Evolutionary conservation across 1,139 yeast genomes (phyloP).

Genomic region (Suzukiozyma palmioleophila): DNA sequence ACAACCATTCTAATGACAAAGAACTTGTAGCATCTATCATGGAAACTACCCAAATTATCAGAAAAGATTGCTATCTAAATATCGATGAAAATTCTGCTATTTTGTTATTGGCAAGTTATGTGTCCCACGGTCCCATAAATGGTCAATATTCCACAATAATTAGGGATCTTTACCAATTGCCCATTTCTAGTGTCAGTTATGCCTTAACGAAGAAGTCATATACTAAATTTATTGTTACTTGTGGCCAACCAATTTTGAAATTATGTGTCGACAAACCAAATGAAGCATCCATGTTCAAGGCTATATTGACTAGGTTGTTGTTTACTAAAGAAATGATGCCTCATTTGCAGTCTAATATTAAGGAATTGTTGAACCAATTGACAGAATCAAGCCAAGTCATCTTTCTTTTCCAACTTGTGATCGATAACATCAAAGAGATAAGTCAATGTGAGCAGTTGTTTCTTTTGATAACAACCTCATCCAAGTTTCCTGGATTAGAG

Average conservation of each 20-base stretch:
- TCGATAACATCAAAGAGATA: constrained; percentile 24
- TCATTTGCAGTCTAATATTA: constrained; percentile 17
- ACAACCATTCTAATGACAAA: constrained; percentile 4
- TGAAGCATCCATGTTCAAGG: constrained; percentile 5
- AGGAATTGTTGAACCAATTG: constrained; percentile 12
- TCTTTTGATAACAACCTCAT: constrained; percentile 23
- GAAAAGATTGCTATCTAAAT: constrained; percentile 24
- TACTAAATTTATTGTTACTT: constrained; percentile 21
- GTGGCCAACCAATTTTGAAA: constrained; percentile 12
- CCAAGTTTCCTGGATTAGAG: constrained; percentile 28
- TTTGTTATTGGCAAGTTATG: constrained; percentile 10
- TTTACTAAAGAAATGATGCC: constrained; percentile 15
- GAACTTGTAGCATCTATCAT: constrained; percentile 15
- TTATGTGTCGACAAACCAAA: constrained; percentile 2
- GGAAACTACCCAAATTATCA: constrained; percentile 14
- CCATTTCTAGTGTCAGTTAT: constrained; percentile 20
- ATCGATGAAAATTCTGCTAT: constrained; percentile 26
- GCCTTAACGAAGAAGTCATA: constrained; percentile 29
- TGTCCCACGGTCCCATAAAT: constrained; percentile 2
- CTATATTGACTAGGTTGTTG: constrained; percentile 13
- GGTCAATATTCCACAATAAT: constrained; percentile 20
- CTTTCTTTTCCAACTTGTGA: constrained; percentile 22
- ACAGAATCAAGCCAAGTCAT: constrained; percentile 13
- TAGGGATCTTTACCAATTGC: constrained; percentile 21
- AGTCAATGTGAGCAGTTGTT: constrained; percentile 42